Evolutionary conservation across 305 asterid genomes (phyloP), one percentile per base, ranked within the genome.

Genomic region (Ilex paraguariensis): DNA sequence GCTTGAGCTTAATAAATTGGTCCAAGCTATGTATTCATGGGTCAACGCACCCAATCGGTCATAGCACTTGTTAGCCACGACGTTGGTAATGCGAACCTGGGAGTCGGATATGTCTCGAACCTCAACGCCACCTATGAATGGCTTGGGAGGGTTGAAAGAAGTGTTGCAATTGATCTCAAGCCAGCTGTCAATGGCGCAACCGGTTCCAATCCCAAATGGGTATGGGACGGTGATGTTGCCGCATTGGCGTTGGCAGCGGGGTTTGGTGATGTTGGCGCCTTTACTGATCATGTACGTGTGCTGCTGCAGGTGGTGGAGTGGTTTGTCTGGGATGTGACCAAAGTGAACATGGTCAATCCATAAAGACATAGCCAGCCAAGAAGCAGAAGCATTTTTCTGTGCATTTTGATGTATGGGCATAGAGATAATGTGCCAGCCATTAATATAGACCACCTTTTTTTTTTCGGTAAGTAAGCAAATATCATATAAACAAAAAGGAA

Each of bases 31-130:
- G 11, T 6, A 53, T 7, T 5, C n/a, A 50, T 42, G 33, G 0
- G 62, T 32, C 0, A 36, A 0, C 60, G 13, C 48, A 63, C 85
- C 84, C 0, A 3, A 0, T 2, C 7, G 21, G 65, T 71, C 17
- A 73, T 67, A 77, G 73, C 90, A 85, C 4, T 2, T 46, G 0
- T 60, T 30, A 10, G 68, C 67, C 0, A 81, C 71, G n/a, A 14
- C 15, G 66, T 76, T 85, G 64, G 52, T 68, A 67, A 85, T 11
- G 21, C 21, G 21, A 0, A 17, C 21, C 21, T 17, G 21, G 21
- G 21, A 17, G 21, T 17, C 21, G 0, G 1, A 0, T 17, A 17
- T 17, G 21, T 17, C 21, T 0, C 21, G 21, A 17, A 17, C 21
- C 21, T 17, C 1, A 17, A 17, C 1, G 21, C 21, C 21, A 17